Base-by-base conservation (phyloP, 805 yeast genomes). In the Metschnikowia kofuensis region DNA sequence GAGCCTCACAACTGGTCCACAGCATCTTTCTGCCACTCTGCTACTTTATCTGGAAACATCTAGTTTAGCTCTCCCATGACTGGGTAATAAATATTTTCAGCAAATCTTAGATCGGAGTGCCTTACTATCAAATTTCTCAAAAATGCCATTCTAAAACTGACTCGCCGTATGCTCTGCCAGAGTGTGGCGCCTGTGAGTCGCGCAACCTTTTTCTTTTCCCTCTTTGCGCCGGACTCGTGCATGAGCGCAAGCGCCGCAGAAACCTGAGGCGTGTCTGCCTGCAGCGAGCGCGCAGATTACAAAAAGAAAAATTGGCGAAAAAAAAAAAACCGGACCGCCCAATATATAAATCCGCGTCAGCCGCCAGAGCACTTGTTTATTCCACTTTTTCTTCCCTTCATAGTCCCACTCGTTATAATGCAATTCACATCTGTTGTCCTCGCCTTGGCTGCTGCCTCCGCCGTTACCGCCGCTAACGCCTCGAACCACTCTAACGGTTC, bases 401-500 rank as follows among this genome's bases (percentile, higher is more conserved):
- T 30, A 9, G 27, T 34, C 39, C 39, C 49, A 47, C 45, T 47
- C 49, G 49, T 47, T 38, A 63, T 42, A 68, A 70, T 70, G 76
- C 75, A 70, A 68, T 67, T 70, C 68, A 60, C 63, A 50, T 55
- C 68, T 49, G 65, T 68, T 53, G 51, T 68, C 55, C 56, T 66
- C 61, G 68, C 74, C 57, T 65, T 70, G 64, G 59, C 73, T 54
- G 71, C 72, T 40, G 66, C 58, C 52, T 52, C 71, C 45, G 70
- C 65, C 48, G 73, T 62, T 50, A 62, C 69, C 42, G 74, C 74
- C 53, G 45, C 45, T 38, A 63, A 62, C 62, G 55, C 57, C 45
- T 16, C 67, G 16, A 59, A 58, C 60, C 48, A 32, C n/a, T 54
- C 56, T 40, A 46, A 46, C 49, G 42, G 36, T 26, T 40, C 68